Percentiles rank a stretch among this genome's conserved stretches.
phyloP scores from a whole-genome alignment of 1,284 basidiomycete genomes.

The Laetiporus sulphureus region DNA sequence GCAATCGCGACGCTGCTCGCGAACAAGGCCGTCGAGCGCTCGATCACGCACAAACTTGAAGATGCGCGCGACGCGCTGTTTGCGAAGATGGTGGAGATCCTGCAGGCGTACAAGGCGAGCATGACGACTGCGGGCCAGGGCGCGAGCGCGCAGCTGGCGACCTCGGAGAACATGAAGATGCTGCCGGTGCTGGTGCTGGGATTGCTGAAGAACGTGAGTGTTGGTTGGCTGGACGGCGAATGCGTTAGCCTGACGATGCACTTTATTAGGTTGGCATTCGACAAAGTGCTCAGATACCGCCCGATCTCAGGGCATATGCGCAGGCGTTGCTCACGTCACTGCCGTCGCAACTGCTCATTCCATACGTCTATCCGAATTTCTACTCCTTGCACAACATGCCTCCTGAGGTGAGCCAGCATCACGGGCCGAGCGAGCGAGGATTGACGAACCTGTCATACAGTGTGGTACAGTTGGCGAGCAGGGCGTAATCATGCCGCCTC shows the following conservation, averaged over 20 bases:
- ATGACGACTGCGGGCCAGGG: conserved; percentile 93
- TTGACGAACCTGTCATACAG: conserved; percentile 26
- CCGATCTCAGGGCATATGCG: conserved; percentile 93
- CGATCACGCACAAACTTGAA: conserved; percentile 86
- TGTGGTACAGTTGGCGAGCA: conserved; percentile 77
- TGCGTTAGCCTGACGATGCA: conserved; percentile 7
- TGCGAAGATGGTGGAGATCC: conserved; percentile 87
- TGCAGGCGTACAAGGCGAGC: conserved; percentile 91
- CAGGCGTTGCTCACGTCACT: conserved; percentile 90
- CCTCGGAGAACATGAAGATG: conserved; percentile 92
- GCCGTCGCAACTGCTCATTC: conserved; percentile 86
- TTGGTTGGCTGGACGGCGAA: too few relatives aligned
- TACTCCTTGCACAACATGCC: conserved; percentile 98
- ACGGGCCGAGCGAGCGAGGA: neutral
- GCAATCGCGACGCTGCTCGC: conserved; percentile 87
- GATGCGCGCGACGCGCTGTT: conserved; percentile 90
- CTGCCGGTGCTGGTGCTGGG: conserved; percentile 87
- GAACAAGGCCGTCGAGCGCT: conserved; percentile 96
- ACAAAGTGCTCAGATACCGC: conserved; percentile 93
- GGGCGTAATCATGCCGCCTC: conserved; percentile 78
- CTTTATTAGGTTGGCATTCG: conserved; percentile 77
- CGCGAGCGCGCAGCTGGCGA: conserved; percentile 89
- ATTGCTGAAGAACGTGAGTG: conserved; percentile 85
- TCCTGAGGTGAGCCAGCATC: conserved; percentile 55
- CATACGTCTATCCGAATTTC: conserved; percentile 93